Base-by-base conservation (phyloP, 768 basidiomycete genomes). In the Trametes sanguinea region DNA sequence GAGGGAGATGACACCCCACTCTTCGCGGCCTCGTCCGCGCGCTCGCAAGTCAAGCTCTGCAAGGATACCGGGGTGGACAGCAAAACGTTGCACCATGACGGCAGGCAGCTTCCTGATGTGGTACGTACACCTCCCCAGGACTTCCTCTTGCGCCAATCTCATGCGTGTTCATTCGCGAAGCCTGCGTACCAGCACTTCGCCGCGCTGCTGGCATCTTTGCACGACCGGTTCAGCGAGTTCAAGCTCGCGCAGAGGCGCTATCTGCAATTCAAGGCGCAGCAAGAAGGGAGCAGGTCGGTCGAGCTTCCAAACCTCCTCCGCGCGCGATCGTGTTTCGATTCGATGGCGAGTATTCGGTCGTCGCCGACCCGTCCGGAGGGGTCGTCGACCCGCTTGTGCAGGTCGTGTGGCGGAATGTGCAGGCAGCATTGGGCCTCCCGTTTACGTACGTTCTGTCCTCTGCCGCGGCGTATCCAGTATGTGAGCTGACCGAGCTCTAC, bases 311-410 rank as follows among this genome's bases (percentile, higher is more conserved):
- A 32, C 51, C 44, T 4, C 39, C 13, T 7, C 30, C 42, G 8
- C 3, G 30, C 27, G 60, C 67, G 16, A 57, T 64, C 50, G 48
- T 66, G 5, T 84, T 85, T 66, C 72, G 71, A 29, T 83, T 85
- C 61, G 78, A 80, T 47, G 82, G 81, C 29, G 83, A 85, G 72
- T 83, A 74, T 71, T 79, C 82, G 1, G 70, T 79, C 44, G 80
- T 82, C 22, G 76, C 78, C 5, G 64, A 83, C 60, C 67, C 82
- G 16, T 50, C 73, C 7, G 69, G 68, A 39, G 76, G 76, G 9
- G 52, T 62, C 4, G 74, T 74, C 39, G 67, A 65, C 32, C 27
- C 53, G 13, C 32, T 61, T 42, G 64, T 71, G 14, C 42, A 74
- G 46, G 65, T 68, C 11, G 73, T 74, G 32, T 61, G 60, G 27